Evolutionary conservation across 2,329 filamentous ascomycete species (phyloP), one percentile per base, ranked within the genome.

Genomic region (Aspergillus texensis): DNA sequence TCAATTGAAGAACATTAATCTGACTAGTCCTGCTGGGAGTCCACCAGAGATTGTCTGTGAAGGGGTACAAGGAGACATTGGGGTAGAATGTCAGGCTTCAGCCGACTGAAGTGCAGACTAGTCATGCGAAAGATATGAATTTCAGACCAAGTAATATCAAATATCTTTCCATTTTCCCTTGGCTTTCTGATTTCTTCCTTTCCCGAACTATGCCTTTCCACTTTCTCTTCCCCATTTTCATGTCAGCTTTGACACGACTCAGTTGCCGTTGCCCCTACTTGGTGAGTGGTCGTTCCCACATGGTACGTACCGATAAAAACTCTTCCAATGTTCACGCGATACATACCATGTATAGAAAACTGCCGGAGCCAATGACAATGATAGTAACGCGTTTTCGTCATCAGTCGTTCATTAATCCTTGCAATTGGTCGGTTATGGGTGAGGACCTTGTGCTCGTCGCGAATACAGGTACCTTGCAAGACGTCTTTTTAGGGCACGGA

Each of bases 1-100:
- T 67, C 78, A 79, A 9, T 78, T 89, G 60, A 80, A 83, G 65
- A 79, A 84, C 63, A 87, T 89, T 66, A 78, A 84, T 62, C 71
- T 89, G 58, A 83, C 78, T 0, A 85, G 82, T 52, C 86, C 86
- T 0, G 79, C 79, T 45, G 78, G 78, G 0, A 77, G 72, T 26
- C 71, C 78, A 12, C 71, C 78, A 19, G 80, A 80, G 56, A 77
- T 87, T 57, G 78, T 85, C 54, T 87, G 85, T 66, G 82, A 86
- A 68, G 83, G 78, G 2, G 78, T 81, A 46, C 57, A 76, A 50
- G 79, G 79, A 12, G 77, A 74, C 60, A 74, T 81, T 67, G 80
- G 79, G 0, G 74, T 80, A 43, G 72, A 74, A 1, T 81, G 79
- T 66, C 60, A 62, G 32, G 43, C 54, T 12, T 60, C 58, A 36